Evolutionary conservation across 1,284 basidiomycete genomes (phyloP).

Genomic region (Fomitopsis palustris): DNA sequence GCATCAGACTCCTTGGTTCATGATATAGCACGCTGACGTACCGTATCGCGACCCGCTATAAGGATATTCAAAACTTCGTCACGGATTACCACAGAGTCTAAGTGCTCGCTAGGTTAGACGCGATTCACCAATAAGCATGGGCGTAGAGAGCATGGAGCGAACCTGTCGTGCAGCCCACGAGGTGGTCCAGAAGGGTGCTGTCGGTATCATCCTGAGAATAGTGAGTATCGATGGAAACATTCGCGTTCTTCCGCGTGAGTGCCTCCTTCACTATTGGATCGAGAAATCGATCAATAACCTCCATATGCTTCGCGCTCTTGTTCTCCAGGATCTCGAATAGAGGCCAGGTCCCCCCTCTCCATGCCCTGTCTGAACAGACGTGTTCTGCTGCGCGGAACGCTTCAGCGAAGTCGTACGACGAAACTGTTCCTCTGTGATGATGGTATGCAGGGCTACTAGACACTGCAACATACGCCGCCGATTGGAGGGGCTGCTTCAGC

Average conservation of each 20-base stretch:
- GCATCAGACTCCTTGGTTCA: no score
- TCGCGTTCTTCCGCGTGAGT: constrained; percentile 25
- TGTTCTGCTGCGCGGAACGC: constrained; percentile 37
- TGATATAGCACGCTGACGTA: constrained; percentile 13
- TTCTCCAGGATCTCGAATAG: constrained; percentile 13
- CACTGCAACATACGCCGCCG: constrained; percentile 14
- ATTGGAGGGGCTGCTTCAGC: constrained; percentile 27
- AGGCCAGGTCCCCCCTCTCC: constrained; percentile 27
- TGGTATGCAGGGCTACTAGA: not conserved
- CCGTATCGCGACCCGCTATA: constrained; percentile 40
- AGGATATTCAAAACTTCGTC: constrained; percentile 40
- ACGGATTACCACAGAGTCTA: constrained; percentile 24
- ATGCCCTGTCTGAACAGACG: constrained; percentile 27
- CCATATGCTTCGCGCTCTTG: constrained; percentile 13
- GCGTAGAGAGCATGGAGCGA: not conserved
- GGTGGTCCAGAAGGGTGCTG: constrained; percentile 36
- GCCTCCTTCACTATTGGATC: constrained; percentile 41
- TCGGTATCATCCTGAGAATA: constrained; percentile 17
- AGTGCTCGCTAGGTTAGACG: not conserved
- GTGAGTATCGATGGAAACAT: constrained; percentile 8
- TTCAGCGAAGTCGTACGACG: constrained; percentile 32
- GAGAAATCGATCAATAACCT: constrained; percentile 15
- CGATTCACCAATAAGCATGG: not conserved
- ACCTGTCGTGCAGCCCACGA: constrained; percentile 33
- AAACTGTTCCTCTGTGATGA: not conserved